These are phyloP conservation scores for Forsythia viridissima DNA, from an alignment of 257 asterid species.

Conservation along the genomic window DNA sequence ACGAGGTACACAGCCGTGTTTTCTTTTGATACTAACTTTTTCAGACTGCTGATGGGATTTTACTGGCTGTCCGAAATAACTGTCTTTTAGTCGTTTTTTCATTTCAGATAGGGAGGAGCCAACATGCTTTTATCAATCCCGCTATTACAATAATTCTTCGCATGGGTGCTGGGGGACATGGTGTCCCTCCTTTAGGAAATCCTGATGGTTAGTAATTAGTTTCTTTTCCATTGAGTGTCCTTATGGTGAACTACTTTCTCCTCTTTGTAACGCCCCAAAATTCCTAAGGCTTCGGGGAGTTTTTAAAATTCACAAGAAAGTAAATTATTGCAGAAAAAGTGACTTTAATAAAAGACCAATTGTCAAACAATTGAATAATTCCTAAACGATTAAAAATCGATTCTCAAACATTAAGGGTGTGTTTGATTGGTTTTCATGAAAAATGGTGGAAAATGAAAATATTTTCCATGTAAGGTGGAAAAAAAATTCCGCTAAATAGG, in stretches of 20 bases:
- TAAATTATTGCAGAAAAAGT: too few relatives aligned
- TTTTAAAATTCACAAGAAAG: too few relatives aligned
- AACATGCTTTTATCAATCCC: slow-evolving; percentile 90
- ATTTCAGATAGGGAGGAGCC: slow-evolving; percentile 83
- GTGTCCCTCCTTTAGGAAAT: slow-evolving; percentile 83
- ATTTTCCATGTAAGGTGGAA: too few relatives aligned
- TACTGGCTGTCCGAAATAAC: slow-evolving; percentile 19
- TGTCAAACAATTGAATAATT: too few relatives aligned
- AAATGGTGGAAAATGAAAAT: too few relatives aligned
- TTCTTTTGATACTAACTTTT: slow-evolving; percentile 24
- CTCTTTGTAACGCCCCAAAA: too few relatives aligned
- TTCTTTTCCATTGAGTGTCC: background rate
- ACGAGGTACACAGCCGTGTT: slow-evolving; percentile 62
- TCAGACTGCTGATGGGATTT: slow-evolving; percentile 19
- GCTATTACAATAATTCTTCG: slow-evolving; percentile 79
- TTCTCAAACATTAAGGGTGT: too few relatives aligned
- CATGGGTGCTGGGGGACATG: slow-evolving; percentile 88
- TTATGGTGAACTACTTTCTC: background rate
- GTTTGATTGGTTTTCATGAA: too few relatives aligned
- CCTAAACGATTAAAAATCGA: too few relatives aligned
- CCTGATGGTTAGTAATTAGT: slow-evolving; percentile 68
- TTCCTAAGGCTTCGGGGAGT: too few relatives aligned
- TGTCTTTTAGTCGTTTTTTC: slow-evolving; percentile 19
- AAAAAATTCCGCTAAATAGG: too few relatives aligned
- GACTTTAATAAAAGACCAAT: too few relatives aligned